A percentile compares a stretch with the other conserved stretches of the same genome.
phyloP scores from a whole-genome alignment of 306 rosid species.

The Gleditsia sinensis region DNA sequence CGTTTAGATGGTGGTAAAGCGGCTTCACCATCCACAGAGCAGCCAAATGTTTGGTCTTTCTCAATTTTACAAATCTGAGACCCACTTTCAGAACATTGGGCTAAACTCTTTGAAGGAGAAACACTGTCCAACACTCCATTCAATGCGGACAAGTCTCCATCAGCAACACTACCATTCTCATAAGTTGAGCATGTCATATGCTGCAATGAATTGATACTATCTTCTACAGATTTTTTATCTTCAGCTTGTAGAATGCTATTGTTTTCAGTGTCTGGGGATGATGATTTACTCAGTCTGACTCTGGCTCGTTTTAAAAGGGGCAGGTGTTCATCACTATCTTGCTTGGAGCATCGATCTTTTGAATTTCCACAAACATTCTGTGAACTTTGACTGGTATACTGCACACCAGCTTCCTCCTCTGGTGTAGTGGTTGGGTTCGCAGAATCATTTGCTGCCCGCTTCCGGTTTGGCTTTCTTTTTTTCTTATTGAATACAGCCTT shows the following conservation, averaged over 20 bases:
- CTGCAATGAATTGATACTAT: slow-evolving; percentile 33
- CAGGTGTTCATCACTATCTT: slow-evolving; percentile 89
- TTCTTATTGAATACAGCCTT: slow-evolving; percentile 65
- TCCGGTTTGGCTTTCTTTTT: slow-evolving; percentile 81
- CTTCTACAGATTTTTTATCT: slow-evolving; percentile 53
- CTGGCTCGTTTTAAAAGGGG: slow-evolving; percentile 94
- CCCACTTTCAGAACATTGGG: slow-evolving; percentile 47
- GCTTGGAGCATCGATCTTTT: slow-evolving; percentile 53
- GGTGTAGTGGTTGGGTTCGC: slow-evolving; percentile 35
- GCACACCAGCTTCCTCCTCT: slow-evolving; percentile 54
- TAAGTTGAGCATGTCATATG: slow-evolving; percentile 39
- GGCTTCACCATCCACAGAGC: slow-evolving; percentile 79
- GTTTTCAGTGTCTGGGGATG: slow-evolving; percentile 50
- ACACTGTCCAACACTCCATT: slow-evolving; percentile 38
- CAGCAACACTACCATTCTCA: slow-evolving; percentile 48
- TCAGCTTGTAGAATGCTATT: slow-evolving; percentile 44
- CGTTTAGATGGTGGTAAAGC: slow-evolving; percentile 95
- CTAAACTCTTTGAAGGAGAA: slow-evolving; percentile 51
- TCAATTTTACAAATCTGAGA: slow-evolving; percentile 57
- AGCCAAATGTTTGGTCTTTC: slow-evolving; percentile 64
- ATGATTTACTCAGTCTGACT: slow-evolving; percentile 82
- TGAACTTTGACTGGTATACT: slow-evolving; percentile 46
- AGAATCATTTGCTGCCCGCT: slow-evolving; percentile 52
- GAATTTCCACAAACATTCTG: slow-evolving; percentile 53
- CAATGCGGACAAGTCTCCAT: slow-evolving; percentile 37